Percentiles rank a stretch among this genome's conserved stretches.
These are phyloP conservation scores for Ceratobasidium sp. DNA, from an alignment of 1,284 basidiomycete genomes.

Conservation along the genomic window DNA sequence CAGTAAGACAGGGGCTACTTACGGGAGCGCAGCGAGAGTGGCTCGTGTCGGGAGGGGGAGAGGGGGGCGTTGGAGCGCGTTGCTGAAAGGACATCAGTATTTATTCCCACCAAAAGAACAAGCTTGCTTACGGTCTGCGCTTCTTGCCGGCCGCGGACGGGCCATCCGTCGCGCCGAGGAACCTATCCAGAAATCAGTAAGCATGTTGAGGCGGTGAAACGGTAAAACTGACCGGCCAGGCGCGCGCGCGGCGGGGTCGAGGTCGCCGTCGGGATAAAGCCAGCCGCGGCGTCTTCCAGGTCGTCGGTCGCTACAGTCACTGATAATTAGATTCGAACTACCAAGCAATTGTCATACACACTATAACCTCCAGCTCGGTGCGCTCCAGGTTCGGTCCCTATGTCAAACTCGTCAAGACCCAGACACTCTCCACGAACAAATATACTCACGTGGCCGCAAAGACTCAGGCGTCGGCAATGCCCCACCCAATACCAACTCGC, in stretches of 20 bases:
- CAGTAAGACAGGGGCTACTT: too few species aligned
- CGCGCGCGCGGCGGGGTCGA: background rate
- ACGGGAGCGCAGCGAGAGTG: too few species aligned
- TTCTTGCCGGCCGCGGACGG: too few species aligned
- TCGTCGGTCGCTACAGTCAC: background rate
- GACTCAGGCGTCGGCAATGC: background rate
- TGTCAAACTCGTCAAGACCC: background rate
- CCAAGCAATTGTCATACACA: too few species aligned
- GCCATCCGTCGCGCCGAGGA: too few species aligned
- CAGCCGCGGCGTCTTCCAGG: too few species aligned
- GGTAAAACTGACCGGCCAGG: background rate
- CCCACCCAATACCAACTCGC: background rate
- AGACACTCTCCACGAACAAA: background rate
- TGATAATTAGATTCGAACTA: too few species aligned
- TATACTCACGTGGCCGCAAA: background rate
- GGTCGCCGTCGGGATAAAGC: background rate
- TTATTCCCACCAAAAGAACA: too few species aligned
- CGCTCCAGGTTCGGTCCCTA: background rate
- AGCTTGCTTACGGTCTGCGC: too few species aligned
- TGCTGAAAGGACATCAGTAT: too few species aligned
- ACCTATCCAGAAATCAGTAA: background rate
- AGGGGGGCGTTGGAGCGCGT: too few species aligned
- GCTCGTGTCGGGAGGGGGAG: too few species aligned
- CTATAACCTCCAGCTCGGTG: background rate
- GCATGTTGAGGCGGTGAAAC: background rate